Percentiles rank a stretch among this genome's conserved stretches.
phyloP scores from a whole-genome alignment of 179 eudicot genomes.

The Camellia oleifera region DNA sequence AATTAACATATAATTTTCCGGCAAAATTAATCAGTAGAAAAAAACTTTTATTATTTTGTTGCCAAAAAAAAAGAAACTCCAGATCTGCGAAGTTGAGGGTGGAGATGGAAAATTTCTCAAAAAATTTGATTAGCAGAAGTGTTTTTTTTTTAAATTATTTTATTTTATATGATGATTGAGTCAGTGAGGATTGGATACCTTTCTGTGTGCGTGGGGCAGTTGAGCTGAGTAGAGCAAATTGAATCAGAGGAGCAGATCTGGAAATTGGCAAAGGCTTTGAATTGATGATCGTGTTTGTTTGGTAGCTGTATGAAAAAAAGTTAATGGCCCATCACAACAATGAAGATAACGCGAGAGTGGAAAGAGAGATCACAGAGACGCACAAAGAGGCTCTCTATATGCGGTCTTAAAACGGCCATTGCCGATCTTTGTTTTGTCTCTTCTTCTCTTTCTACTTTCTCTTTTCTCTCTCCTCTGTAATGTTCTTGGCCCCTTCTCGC shows the following conservation, averaged over 20 bases:
- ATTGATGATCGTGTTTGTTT: not conserved
- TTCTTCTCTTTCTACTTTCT: not conserved
- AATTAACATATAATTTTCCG: not conserved
- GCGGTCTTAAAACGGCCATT: too few relatives aligned
- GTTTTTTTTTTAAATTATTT: too few relatives aligned
- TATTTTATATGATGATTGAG: not conserved
- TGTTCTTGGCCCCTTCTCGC: not conserved
- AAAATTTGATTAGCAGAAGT: not conserved
- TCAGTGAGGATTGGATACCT: slow-evolving; percentile 11
- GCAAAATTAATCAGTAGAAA: not conserved
- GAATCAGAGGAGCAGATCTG: slow-evolving; percentile 12
- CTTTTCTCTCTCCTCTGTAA: not conserved
- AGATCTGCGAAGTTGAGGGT: not conserved
- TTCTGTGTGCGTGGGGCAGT: not conserved
- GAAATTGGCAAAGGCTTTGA: not conserved
- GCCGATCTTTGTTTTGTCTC: not conserved
- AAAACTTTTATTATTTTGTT: not conserved
- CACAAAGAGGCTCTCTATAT: not conserved
- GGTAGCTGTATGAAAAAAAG: not conserved
- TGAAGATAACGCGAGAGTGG: not conserved
- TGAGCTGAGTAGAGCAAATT: not conserved
- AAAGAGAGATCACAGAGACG: not conserved
- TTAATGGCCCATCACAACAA: not conserved
- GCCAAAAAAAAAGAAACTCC: not conserved
- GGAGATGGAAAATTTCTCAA: not conserved